Conservation (phyloP, 208 protist species). For the Leishmania tropica region DNA sequence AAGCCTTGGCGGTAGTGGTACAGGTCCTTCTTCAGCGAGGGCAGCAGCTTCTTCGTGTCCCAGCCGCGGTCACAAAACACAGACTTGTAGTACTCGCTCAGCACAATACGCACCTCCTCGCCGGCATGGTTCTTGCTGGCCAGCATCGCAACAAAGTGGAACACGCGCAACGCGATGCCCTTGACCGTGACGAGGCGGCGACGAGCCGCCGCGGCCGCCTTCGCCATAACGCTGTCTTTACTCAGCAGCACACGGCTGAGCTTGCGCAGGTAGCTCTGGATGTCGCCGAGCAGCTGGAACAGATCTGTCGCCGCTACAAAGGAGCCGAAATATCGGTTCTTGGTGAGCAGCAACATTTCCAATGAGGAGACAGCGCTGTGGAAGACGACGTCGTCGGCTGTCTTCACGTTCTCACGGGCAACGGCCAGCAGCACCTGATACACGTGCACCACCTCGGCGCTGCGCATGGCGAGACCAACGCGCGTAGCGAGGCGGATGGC, state of each 20-base stretch:
- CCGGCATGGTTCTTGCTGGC: conserved; percentile 88
- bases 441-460: conserved; percentile 72
- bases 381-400: conserved; percentile 81
- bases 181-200: conserved; percentile 73
- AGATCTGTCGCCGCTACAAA: conserved; percentile 71
- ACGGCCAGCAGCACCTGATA: conserved; percentile 89
- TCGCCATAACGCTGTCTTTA: conserved; percentile 46
- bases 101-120: conserved; percentile 81
- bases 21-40: conserved; percentile 78
- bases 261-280: conserved; percentile 90
- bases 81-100: conserved; percentile 88
- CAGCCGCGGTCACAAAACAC: conserved; percentile 91
- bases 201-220: conserved; percentile 51
- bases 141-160: conserved; percentile 85
- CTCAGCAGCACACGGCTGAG: conserved; percentile 50
- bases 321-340: conserved; percentile 85
- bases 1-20: conserved; percentile 90
- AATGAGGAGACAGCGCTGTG: conserved; percentile 58
- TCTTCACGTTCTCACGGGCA: conserved; percentile 81
- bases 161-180: conserved; percentile 61
- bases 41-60: conserved; percentile 75
- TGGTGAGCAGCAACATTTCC: conserved; percentile 76
- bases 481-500: conserved; percentile 70
- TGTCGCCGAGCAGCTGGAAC: conserved; percentile 85
- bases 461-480: conserved; percentile 68